A percentile compares a stretch with the other conserved stretches of the same genome.
These are phyloP conservation scores for Mortierella antarctica DNA, from an alignment of 192 early-diverging fungal species.

Conservation along the genomic window DNA sequence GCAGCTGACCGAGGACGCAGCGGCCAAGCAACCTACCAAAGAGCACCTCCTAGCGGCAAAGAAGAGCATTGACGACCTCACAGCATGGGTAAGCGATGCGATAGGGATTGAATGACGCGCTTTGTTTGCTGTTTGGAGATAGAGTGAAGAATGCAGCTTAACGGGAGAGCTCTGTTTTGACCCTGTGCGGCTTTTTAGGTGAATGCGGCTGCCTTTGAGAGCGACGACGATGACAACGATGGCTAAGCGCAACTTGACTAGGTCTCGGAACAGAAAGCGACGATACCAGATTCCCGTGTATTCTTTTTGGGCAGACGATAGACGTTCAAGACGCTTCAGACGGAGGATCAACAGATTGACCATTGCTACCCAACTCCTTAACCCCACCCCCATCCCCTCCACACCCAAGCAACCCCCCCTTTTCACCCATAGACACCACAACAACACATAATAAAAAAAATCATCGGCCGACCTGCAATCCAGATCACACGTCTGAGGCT, in stretches of 20 bases:
- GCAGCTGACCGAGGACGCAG: not conserved
- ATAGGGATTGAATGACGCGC: not conserved
- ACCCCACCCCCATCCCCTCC: too few relatives aligned
- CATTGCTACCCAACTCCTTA: too few relatives aligned
- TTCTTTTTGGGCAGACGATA: not conserved
- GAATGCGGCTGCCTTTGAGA: conserved; percentile 19
- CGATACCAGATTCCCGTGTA: not conserved
- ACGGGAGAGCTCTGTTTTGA: not conserved
- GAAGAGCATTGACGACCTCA: conserved; percentile 52
- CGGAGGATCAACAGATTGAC: too few relatives aligned
- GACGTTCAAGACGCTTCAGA: not conserved
- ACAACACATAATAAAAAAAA: conserved; percentile 5
- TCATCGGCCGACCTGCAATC: not conserved
- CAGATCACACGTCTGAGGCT: not conserved
- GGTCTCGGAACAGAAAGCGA: not conserved
- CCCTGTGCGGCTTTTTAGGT: conserved; percentile 6
- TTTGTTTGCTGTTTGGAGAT: not conserved
- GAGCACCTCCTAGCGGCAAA: conserved; percentile 50
- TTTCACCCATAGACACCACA: not conserved
- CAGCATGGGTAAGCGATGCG: conserved; percentile 40
- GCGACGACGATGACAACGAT: conserved; percentile 39
- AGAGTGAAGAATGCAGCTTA: not conserved
- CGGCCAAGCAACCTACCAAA: conserved; percentile 25
- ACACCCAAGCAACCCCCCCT: not conserved
- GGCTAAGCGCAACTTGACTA: not conserved